Evolutionary conservation across 331 rosid species (phyloP).

Genomic region (Acacia pycnantha): DNA sequence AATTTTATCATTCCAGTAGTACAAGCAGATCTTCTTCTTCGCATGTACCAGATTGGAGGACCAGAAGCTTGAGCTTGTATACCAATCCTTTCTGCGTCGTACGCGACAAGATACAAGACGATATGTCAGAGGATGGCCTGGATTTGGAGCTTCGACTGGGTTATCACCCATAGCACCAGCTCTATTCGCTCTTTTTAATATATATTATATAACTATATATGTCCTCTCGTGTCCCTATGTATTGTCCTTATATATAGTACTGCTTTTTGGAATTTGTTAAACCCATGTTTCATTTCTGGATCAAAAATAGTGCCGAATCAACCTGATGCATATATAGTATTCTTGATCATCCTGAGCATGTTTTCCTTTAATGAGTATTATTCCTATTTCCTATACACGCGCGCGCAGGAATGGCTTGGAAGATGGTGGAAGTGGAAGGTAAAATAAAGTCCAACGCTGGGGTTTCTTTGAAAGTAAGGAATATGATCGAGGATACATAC

Average conservation of each 20-base stretch:
- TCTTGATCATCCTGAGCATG: constrained; percentile 11
- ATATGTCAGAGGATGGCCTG: constrained; percentile 45
- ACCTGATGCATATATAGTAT: not conserved
- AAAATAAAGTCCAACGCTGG: constrained; percentile 5
- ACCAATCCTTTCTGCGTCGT: constrained; percentile 25
- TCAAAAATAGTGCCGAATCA: not conserved
- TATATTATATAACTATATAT: not conserved
- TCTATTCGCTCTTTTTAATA: not conserved
- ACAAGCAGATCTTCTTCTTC: constrained; percentile 33
- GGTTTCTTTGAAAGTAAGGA: constrained; percentile 26
- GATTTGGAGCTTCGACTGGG: constrained; percentile 98
- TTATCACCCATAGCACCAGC: constrained; percentile 42
- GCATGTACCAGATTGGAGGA: constrained; percentile 51
- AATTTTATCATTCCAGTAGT: constrained; percentile 30
- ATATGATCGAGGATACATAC: not conserved
- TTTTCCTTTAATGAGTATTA: not conserved
- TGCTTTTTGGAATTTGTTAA: not conserved
- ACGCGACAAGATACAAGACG: constrained; percentile 28
- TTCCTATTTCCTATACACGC: not conserved
- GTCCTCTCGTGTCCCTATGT: not conserved
- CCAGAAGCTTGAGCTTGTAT: constrained; percentile 40
- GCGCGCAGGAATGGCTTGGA: constrained; percentile 1
- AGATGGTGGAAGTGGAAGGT: constrained; percentile 19
- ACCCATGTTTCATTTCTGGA: not conserved
- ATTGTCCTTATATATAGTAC: not conserved